phyloP scores from a whole-genome alignment of 441 rosid genomes.

The Pelargonium citronellum region DNA sequence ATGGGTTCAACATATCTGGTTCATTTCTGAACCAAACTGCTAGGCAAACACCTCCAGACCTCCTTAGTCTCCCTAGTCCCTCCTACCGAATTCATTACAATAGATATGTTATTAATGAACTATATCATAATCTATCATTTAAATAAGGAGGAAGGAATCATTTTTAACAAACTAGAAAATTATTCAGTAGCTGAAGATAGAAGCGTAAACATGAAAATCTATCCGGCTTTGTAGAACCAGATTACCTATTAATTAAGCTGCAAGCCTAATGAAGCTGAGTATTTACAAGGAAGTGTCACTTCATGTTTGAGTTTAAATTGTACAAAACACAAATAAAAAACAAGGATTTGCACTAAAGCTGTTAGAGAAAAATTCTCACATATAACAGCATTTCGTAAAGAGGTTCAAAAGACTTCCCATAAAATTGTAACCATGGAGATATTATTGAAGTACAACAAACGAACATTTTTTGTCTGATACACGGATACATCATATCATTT shows the following conservation, averaged over 20 bases:
- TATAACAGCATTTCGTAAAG: background rate
- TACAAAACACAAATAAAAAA: background rate
- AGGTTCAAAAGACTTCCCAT: background rate
- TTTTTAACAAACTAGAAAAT: too few relatives aligned
- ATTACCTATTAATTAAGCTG: background rate
- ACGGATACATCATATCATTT: conserved; percentile 7
- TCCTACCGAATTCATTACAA: too few relatives aligned
- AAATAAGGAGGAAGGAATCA: too few relatives aligned
- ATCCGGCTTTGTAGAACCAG: background rate
- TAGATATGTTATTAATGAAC: too few relatives aligned
- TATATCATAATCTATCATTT: too few relatives aligned
- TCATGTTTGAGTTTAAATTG: background rate
- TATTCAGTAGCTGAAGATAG: too few relatives aligned
- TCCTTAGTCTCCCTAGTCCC: too few relatives aligned
- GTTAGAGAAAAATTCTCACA: background rate
- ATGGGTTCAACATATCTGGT: too few relatives aligned
- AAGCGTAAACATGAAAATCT: too few relatives aligned
- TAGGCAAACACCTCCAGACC: too few relatives aligned
- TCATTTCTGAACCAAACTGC: too few relatives aligned
- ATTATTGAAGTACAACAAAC: background rate
- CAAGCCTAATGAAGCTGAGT: background rate
- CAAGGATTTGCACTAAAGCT: background rate
- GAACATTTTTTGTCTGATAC: background rate
- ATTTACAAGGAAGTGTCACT: background rate
- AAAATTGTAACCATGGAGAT: background rate